Percentiles rank a stretch among this genome's conserved stretches.
Conservation (phyloP, 148 eudicot species). For the Camellia japonica region DNA sequence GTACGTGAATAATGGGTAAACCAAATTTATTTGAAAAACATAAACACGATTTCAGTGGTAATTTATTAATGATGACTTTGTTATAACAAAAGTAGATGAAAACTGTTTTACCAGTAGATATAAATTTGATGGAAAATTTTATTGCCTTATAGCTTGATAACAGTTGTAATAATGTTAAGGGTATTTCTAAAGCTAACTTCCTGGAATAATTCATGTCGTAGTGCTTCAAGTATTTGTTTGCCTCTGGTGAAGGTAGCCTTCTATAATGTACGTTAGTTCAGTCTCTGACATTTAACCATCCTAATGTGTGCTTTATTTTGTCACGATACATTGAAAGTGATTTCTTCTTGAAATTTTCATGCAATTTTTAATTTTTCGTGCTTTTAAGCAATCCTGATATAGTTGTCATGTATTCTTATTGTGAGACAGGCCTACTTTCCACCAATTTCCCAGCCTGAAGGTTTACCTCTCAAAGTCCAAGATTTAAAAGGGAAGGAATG, state of each 20-base stretch:
- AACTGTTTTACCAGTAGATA: neutral
- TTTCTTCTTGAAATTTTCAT: neutral
- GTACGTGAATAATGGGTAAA: neutral
- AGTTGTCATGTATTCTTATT: neutral
- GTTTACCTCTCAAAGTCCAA: conserved; percentile 53
- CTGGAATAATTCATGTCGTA: neutral
- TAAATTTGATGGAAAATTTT: neutral
- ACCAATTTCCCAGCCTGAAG: conserved; percentile 61
- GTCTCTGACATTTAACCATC: neutral
- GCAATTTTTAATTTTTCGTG: neutral
- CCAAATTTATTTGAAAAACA: neutral
- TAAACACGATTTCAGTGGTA: neutral
- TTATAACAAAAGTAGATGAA: neutral
- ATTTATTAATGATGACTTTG: neutral
- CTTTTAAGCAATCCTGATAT: neutral
- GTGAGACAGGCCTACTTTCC: conserved; percentile 58
- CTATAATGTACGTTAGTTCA: neutral
- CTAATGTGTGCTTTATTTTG: neutral
- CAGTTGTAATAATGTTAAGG: neutral
- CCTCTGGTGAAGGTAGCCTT: neutral
- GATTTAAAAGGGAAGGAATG: conserved; percentile 71
- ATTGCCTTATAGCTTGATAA: neutral
- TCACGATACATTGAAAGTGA: neutral
- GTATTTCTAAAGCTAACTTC: neutral
- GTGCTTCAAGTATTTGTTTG: neutral